Evolutionary conservation across 1,284 basidiomycete genomes (phyloP).

Genomic region (Ceratorhiza oryzae-sativae): DNA sequence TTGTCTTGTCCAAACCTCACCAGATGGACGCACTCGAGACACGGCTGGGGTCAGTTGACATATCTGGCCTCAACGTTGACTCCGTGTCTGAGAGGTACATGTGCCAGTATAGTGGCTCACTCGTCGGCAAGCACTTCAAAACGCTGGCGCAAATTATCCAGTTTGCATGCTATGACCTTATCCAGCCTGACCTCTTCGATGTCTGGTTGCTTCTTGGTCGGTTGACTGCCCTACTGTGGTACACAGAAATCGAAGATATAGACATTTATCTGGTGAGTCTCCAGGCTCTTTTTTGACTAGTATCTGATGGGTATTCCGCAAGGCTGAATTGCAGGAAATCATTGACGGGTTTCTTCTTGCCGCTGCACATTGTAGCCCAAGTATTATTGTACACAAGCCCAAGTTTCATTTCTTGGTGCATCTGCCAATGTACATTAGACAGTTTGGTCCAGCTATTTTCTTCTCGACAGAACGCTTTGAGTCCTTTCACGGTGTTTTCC

Average conservation of each 20-base stretch:
- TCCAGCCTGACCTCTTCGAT: conserved; percentile 42
- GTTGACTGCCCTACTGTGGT: conserved; percentile 52
- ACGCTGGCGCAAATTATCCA: conserved; percentile 50
- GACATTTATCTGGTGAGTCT: conserved; percentile 49
- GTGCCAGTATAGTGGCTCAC: conserved; percentile 52
- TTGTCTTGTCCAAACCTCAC: conserved; percentile 45
- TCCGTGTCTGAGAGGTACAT: conserved; percentile 48
- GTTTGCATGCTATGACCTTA: conserved; percentile 50
- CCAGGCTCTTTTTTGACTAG: background rate
- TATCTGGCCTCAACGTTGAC: conserved; percentile 48
- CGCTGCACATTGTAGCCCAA: conserved; percentile 41
- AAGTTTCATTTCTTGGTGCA: conserved; percentile 54
- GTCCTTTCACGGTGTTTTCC: conserved; percentile 54
- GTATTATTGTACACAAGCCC: conserved; percentile 48
- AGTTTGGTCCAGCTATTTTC: conserved; percentile 51
- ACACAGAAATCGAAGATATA: conserved; percentile 50
- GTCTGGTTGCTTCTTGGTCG: conserved; percentile 51
- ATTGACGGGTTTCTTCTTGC: conserved; percentile 45
- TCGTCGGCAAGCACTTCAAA: conserved; percentile 57
- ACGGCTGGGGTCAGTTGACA: conserved; percentile 48
- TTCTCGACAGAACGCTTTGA: conserved; percentile 53
- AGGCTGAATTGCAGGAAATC: conserved; percentile 48
- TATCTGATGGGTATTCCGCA: too few species aligned
- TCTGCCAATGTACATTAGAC: conserved; percentile 47
- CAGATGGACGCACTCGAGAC: conserved; percentile 44